These are phyloP conservation scores for Aspergillus oerlinghausenensis DNA, from an alignment of 2,329 filamentous ascomycete species.

Conservation along the genomic window DNA sequence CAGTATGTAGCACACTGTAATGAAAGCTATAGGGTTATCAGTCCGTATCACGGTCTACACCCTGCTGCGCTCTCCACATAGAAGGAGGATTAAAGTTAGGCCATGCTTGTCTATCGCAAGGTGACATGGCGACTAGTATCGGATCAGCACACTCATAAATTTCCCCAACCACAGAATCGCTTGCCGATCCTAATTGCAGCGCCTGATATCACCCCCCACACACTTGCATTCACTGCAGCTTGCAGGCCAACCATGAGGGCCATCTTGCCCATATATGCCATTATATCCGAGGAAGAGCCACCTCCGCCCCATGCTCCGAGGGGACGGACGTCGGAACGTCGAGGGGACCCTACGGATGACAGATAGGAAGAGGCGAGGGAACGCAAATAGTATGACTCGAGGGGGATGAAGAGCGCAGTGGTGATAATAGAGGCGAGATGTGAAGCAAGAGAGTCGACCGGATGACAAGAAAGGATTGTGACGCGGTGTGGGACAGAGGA, in stretches of 20 bases:
- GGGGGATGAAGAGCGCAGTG: constrained; percentile 35
- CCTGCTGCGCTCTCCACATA: background rate
- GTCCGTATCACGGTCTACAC: background rate
- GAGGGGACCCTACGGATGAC: constrained; percentile 21
- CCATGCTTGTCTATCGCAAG: background rate
- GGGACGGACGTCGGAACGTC: constrained; percentile 27
- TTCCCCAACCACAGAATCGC: constrained; percentile 38
- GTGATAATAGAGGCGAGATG: constrained; percentile 37
- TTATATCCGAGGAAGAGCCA: constrained; percentile 23
- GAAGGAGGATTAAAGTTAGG: background rate
- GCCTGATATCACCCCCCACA: constrained; percentile 36
- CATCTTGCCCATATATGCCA: constrained; percentile 35
- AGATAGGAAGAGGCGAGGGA: constrained; percentile 37
- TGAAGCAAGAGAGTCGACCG: constrained; percentile 39
- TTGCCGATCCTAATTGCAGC: constrained; percentile 37
- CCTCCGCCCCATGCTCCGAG: constrained; percentile 34
- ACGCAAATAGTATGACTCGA: constrained; percentile 39
- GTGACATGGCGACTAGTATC: background rate
- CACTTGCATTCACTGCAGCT: constrained; percentile 30
- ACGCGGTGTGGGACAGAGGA: constrained; percentile 31
- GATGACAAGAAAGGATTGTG: constrained; percentile 40
- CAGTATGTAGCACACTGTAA: no score
- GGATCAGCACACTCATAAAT: constrained; percentile 12
- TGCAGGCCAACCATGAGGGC: constrained; percentile 35
- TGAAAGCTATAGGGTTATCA: background rate